Base-by-base conservation (phyloP, 352 stramenopile genomes). In the Phytophthora pisi region DNA sequence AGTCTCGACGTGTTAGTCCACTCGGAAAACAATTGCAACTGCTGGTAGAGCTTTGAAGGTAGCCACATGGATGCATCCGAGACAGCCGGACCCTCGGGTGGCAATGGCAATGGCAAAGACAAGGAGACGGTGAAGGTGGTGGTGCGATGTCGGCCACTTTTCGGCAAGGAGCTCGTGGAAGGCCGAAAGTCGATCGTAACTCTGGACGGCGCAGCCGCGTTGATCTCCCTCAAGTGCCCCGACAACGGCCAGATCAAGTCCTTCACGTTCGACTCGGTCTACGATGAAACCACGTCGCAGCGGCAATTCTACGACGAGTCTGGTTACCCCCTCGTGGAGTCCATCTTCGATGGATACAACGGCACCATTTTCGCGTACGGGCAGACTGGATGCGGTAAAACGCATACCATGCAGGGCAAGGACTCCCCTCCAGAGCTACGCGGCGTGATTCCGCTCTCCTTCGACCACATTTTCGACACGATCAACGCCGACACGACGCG, bases 301-400 rank as follows among this genome's bases (percentile, higher is more conserved):
- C 83, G 82, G 5, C 84, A 92, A 77, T 93, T 95, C 75, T 95
- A 95, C 73, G 86, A 95, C 54, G 88, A 96, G 52, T 89, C 88
- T 5, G 89, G 78, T 18, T 95, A 92, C 62, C 88, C 88, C 18
- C 75, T 97, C 10, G 88, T 97, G 5, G 91, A 97, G 57, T 97
- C 87, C 65, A 92, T 97, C 53, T 92, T 97, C 51, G 84, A 95
- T 52, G 91, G 91, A 42, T 97, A 95, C 69, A 97, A 97, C 54
- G 91, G 91, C 51, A 97, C 91, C 5, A 97, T 97, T 53, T 97
- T 97, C 69, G 90, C 91, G 1, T 97, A 97, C 56, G 91, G 88
- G 23, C 88, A 96, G 62, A 96, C 88, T 2, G 88, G 88, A 0
- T 95, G 83, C 64, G 88, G 87, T 26, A 96, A 96, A 64, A 95